Evolutionary conservation across 495 filamentous ascomycete species (phyloP).

Genomic region (Recurvomyces mirabilis): DNA sequence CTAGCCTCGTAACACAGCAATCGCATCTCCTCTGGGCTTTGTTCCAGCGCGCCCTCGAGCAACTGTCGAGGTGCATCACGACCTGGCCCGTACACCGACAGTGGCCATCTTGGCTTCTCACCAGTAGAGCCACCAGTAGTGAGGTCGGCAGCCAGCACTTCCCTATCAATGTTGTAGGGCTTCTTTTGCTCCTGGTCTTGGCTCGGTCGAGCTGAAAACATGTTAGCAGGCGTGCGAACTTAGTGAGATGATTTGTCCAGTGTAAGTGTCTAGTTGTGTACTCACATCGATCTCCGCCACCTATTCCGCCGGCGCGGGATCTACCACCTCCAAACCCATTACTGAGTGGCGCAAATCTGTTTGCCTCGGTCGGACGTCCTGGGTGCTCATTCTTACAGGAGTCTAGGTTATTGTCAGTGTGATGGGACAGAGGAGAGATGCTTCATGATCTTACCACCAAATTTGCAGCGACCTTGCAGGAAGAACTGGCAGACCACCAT

Average conservation of each 20-base stretch:
- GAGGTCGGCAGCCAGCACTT: slow-evolving; percentile 53
- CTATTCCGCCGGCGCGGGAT: background rate
- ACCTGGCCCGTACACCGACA: slow-evolving; percentile 72
- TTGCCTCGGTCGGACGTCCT: background rate
- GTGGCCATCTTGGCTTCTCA: slow-evolving; percentile 66
- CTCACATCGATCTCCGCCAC: slow-evolving; percentile 11
- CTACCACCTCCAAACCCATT: background rate
- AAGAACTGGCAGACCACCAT: slow-evolving; percentile 55
- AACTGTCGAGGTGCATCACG: slow-evolving; percentile 62
- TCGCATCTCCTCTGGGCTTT: slow-evolving; percentile 74
- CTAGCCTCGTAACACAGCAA: slow-evolving; percentile 51
- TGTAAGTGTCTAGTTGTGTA: no score
- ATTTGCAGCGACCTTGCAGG: slow-evolving; percentile 61
- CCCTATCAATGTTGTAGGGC: slow-evolving; percentile 44
- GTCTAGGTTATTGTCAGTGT: slow-evolving; percentile 27
- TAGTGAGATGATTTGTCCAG: no score
- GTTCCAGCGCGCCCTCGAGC: slow-evolving; percentile 71
- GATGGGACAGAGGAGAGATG: background rate
- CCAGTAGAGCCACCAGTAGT: slow-evolving; percentile 23
- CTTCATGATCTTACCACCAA: slow-evolving; percentile 35
- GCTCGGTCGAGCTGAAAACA: slow-evolving; percentile 41
- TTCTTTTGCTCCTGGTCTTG: no score
- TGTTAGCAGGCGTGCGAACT: no score
- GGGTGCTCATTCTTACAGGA: slow-evolving; percentile 48
- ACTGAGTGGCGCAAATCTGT: slow-evolving; percentile 6